Percentiles rank a stretch among this genome's conserved stretches.
These are phyloP conservation scores for Lotus japonicus DNA, from an alignment of 306 rosid species.

Conservation along the genomic window DNA sequence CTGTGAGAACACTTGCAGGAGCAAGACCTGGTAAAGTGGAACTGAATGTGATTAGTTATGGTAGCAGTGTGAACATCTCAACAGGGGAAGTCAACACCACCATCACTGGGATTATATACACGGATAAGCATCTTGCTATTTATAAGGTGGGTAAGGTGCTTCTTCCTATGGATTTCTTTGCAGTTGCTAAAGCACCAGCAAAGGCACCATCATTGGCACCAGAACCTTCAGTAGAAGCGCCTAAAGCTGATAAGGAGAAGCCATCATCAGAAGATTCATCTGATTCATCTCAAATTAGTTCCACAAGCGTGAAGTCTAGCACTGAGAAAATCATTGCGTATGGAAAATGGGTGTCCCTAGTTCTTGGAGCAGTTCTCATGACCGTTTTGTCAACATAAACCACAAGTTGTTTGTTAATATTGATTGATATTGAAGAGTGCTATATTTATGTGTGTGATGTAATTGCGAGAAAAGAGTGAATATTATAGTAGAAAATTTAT, in stretches of 20 bases:
- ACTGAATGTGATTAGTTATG: slow-evolving; percentile 39
- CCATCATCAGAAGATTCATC: slow-evolving; percentile 1
- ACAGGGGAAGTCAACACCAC: slow-evolving; percentile 45
- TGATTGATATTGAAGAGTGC: neutral
- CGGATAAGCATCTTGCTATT: slow-evolving; percentile 40
- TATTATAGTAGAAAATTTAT: neutral
- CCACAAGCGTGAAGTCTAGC: neutral
- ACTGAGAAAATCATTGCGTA: neutral
- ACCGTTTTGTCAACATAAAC: neutral
- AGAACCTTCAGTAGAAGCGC: slow-evolving; percentile 1
- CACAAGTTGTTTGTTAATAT: too few species aligned
- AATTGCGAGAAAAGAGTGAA: neutral
- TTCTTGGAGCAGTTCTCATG: slow-evolving; percentile 6
- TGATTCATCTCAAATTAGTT: slow-evolving; percentile 12
- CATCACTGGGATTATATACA: slow-evolving; percentile 33
- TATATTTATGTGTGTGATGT: neutral
- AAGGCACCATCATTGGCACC: slow-evolving; percentile 12
- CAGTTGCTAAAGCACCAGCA: slow-evolving; percentile 21
- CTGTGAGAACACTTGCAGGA: slow-evolving; percentile 43
- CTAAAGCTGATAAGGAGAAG: slow-evolving; percentile 23
- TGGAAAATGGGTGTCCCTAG: slow-evolving; percentile 22
- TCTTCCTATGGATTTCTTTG: slow-evolving; percentile 34
- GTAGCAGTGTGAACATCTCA: slow-evolving; percentile 37
- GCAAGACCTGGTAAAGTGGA: slow-evolving; percentile 27
- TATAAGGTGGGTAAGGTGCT: slow-evolving; percentile 40